These are phyloP conservation scores for Rhinocladiella similis DNA, from an alignment of 2,329 filamentous ascomycete genomes.

Conservation along the genomic window DNA sequence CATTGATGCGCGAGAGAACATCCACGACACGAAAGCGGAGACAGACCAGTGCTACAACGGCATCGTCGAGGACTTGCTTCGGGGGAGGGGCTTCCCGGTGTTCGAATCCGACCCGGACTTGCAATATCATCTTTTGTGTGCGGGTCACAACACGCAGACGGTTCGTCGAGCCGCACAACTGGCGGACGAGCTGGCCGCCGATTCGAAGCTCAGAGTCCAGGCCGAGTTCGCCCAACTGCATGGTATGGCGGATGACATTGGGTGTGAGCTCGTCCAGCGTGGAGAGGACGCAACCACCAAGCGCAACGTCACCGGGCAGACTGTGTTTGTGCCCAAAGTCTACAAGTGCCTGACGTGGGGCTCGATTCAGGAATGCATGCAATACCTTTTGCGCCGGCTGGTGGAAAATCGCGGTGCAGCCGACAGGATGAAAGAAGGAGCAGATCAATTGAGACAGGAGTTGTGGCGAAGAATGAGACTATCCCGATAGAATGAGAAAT, in stretches of 20 bases:
- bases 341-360: conserved; percentile 64
- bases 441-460: conserved; percentile 64
- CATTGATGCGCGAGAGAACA: conserved; percentile 47
- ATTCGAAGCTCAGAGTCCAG: conserved; percentile 45
- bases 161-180: conserved; percentile 52
- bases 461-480: conserved; percentile 34
- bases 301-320: conserved; percentile 25
- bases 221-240: conserved; percentile 76
- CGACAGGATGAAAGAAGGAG: conserved; percentile 60
- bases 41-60: conserved; percentile 57
- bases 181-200: conserved; percentile 46
- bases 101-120: conserved; percentile 40
- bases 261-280: conserved; percentile 50
- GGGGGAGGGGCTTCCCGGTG: conserved; percentile 38
- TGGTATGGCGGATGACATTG: conserved; percentile 95
- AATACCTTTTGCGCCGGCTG: conserved; percentile 63
- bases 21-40: conserved; percentile 49
- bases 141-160: conserved; percentile 59
- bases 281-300: conserved; percentile 29
- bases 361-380: conserved; percentile 59
- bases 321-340: conserved; percentile 44
- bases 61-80: conserved; percentile 56
- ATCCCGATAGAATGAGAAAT: neutral
- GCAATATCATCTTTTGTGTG: conserved; percentile 55
- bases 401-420: conserved; percentile 75